Evolutionary conservation across 768 basidiomycete genomes (phyloP).

Genomic region (Rhodosporidiobolus sp.): DNA sequence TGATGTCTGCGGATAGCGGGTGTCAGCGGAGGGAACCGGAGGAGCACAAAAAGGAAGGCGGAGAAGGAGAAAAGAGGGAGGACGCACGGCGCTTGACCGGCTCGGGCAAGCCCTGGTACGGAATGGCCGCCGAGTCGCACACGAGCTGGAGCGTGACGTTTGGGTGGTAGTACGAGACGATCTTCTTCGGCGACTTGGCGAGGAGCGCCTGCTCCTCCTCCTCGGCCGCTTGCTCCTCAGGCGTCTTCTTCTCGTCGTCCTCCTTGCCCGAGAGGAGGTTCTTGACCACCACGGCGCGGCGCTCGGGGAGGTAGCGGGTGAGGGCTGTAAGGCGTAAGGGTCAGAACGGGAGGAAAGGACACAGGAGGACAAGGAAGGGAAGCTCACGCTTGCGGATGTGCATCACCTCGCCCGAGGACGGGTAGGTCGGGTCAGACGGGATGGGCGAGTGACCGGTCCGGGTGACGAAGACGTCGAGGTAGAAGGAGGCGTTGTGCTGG

Average conservation of each 20-base stretch:
- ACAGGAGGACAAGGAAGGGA: slow-evolving; percentile 3
- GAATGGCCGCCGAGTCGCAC: slow-evolving; percentile 63
- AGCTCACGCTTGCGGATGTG: slow-evolving; percentile 70
- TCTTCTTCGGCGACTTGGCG: slow-evolving; percentile 34
- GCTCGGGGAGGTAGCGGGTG: slow-evolving; percentile 74
- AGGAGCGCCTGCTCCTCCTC: not conserved
- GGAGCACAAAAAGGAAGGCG: too few relatives aligned
- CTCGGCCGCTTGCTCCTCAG: slow-evolving; percentile 28
- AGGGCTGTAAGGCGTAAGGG: slow-evolving; percentile 58
- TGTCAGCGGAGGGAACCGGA: too few relatives aligned
- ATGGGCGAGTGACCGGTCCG: slow-evolving; percentile 66
- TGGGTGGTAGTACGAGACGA: slow-evolving; percentile 64
- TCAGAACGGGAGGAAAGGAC: not conserved
- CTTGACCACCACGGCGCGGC: slow-evolving; percentile 74
- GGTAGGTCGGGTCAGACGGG: slow-evolving; percentile 58
- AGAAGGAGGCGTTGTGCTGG: slow-evolving; percentile 71
- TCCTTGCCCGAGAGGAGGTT: slow-evolving; percentile 61
- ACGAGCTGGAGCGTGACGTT: slow-evolving; percentile 85
- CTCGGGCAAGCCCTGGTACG: slow-evolving; percentile 59
- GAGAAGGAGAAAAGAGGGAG: slow-evolving; percentile 7
- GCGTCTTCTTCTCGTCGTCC: slow-evolving; percentile 46
- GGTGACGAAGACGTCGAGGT: slow-evolving; percentile 76
- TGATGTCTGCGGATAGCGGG: slow-evolving; percentile 56
- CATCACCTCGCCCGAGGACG: slow-evolving; percentile 58
- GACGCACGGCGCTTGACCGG: slow-evolving; percentile 63